Evolutionary conservation across 1,284 basidiomycete species (phyloP), one percentile per base, ranked within the genome.

Genomic region (Ganoderma leucocontextum): DNA sequence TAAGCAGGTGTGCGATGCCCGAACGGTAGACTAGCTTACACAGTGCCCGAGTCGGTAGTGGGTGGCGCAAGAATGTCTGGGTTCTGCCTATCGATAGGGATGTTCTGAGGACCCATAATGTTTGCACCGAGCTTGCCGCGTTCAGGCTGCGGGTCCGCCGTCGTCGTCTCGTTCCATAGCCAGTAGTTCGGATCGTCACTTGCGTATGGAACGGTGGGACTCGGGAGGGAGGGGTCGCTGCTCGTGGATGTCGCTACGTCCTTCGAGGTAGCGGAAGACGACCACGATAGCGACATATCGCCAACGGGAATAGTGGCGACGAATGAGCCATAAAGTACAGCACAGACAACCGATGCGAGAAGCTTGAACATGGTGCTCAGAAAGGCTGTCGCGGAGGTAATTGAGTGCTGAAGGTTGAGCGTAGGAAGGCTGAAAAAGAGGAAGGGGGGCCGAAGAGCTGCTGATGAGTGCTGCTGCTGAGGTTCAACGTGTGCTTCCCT

Each of bases 1-100:
- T 36, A 3, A 58, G 13, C 25, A 38, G 29, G 29, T 19, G 13
- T 22, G 12, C 8, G 10, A 35, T 6, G 60, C 60, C 44, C 12
- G 22, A 22, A 36, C 39, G 38, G 19, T 8, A 4, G 53, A 33
- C 52, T 8, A 2, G 41, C 86, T 68, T 78, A 88, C 86, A 91
- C 80, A 65, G 80, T 83, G 57, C 91, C 91, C 68, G 82, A 78
- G 76, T 92, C 91, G 0, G 89, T 91, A 4, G 82, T 81, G 8
- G 91, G 90, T 22, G 89, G 88, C 2, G 89, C 87, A 42, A 91
- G 77, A 12, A 86, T 73, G 74, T 92, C 90, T 0, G 89, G 84
- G 72, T 89, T 89, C 78, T 88, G 79, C 58, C 81, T 79, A 69
- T 85, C 86, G 52, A 89, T 76, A 47, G 80, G 75, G 19, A 81